Base-by-base conservation (phyloP, 306 rosid genomes). In the Prunus mira region DNA sequence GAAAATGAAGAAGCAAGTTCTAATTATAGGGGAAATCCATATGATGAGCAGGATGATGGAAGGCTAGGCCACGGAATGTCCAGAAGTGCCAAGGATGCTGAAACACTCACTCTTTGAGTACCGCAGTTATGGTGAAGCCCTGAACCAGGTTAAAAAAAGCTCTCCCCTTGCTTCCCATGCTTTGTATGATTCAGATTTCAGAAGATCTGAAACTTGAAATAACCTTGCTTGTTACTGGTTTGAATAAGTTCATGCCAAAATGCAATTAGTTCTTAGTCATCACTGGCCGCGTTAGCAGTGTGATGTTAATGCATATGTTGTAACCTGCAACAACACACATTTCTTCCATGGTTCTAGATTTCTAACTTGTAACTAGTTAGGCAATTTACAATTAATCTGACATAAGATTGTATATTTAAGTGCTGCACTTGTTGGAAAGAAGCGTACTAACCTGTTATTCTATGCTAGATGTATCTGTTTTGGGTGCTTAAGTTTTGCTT, bases 1-100 rank as follows among this genome's bases (percentile, higher is more conserved):
- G 97, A 92, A 80, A 92, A 88, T 86, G 99, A 95, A 87, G 97
- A 95, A 86, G 97, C 97, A 50, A 88, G 84, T 74, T 95, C 97
- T 80, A 90, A 85, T 85, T 87, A 88, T 66, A 83, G 89, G 74
- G 88, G 75, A 76, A 89, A 73, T 75, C 74, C 84, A 8, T 73
- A 57, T 55, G 91, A 84, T 20, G 99, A 91, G 80, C 91, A 85
- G 72, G 91, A 90, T 6, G 93, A 86, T 63, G 90, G 93, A 43
- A 82, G 84, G 67, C 46, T 86, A 12, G 84, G 77, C 74, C 87
- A 76, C 78, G 91, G 91, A 78, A 81, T 88, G 57, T 80, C 96
- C 68, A 84, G 85, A 78, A 88, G 74, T 69, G 79, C 82, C 27
- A 85, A 83, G 82, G 87, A 73, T 45, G 77, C 83, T 63, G 90